phyloP scores from a whole-genome alignment of 2,329 filamentous ascomycete genomes.

The Fusarium compactum region DNA sequence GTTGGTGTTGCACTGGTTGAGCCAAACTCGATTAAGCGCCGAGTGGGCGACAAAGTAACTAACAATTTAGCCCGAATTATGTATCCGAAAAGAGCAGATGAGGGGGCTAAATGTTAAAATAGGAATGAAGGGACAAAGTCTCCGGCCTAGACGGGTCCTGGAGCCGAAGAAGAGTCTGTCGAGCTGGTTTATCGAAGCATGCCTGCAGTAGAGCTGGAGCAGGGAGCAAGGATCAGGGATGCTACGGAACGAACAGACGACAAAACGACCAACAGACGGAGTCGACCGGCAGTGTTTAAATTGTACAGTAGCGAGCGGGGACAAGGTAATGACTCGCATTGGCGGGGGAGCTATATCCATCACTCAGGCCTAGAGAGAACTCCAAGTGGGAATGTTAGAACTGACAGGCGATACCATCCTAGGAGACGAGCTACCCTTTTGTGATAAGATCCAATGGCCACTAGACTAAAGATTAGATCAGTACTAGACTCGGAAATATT shows the following conservation, averaged over 20 bases:
- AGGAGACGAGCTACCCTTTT: constrained; percentile 6
- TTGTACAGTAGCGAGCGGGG: constrained; percentile 26
- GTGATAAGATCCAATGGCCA: constrained; percentile 3
- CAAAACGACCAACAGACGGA: constrained; percentile 32
- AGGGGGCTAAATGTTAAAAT: constrained; percentile 31
- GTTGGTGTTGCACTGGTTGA: constrained; percentile 33
- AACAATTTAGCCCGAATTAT: constrained; percentile 47
- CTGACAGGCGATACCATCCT: constrained; percentile 20
- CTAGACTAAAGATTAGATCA: constrained; percentile 6
- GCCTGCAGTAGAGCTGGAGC: constrained; percentile 11
- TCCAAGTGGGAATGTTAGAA: constrained; percentile 18
- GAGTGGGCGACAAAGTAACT: constrained; percentile 8
- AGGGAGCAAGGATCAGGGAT: constrained; percentile 37
- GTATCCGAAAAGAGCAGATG: constrained; percentile 20
- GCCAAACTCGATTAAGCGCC: constrained; percentile 45
- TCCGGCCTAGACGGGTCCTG: constrained; percentile 23
- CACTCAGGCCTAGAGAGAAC: constrained; percentile 29
- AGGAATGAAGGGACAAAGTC: constrained; percentile 26
- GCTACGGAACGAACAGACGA: constrained; percentile 25
- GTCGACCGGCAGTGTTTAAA: constrained; percentile 36
- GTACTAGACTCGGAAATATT: neutral
- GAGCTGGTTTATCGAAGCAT: constrained; percentile 8
- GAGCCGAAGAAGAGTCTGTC: constrained; percentile 12
- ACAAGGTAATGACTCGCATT: constrained; percentile 47
- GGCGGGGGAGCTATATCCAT: constrained; percentile 38